Evolutionary conservation across 371 early-diverging fungal species (phyloP).

Genomic region (Circinella umbellata): DNA sequence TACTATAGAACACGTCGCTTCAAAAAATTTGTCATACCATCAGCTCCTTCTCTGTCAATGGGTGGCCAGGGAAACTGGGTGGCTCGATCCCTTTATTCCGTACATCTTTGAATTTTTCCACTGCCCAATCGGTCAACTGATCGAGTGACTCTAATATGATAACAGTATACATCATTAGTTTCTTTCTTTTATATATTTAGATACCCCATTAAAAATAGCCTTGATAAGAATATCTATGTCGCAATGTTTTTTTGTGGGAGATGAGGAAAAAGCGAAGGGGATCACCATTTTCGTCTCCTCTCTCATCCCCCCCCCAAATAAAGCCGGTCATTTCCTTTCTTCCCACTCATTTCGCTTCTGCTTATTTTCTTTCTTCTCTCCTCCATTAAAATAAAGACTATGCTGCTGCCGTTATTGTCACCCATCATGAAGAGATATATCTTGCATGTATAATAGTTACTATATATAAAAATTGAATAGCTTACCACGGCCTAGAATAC

Average conservation of each 20-base stretch:
- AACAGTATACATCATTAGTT: background rate
- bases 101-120: slow-evolving; percentile 77
- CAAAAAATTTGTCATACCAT: slow-evolving; percentile 48
- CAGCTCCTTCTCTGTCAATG: slow-evolving; percentile 76
- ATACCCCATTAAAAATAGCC: background rate
- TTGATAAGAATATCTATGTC: background rate
- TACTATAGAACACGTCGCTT: too few species aligned
- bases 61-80: slow-evolving; percentile 74
- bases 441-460: background rate
- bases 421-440: background rate
- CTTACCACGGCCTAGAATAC: slow-evolving; percentile 84
- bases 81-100: slow-evolving; percentile 75
- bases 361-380: too few species aligned
- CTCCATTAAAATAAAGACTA: too few species aligned
- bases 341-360: too few species aligned
- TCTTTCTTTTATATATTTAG: background rate
- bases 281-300: background rate
- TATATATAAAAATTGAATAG: background rate
- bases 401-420: too few species aligned
- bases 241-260: background rate
- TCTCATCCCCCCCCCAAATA: too few species aligned
- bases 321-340: too few species aligned
- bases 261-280: background rate
- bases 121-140: slow-evolving; percentile 80
- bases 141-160: slow-evolving; percentile 77